A percentile compares a stretch with the other conserved stretches of the same genome.
phyloP scores from a whole-genome alignment of 2,329 filamentous ascomycete species.

The Xylaria hypoxylon region DNA sequence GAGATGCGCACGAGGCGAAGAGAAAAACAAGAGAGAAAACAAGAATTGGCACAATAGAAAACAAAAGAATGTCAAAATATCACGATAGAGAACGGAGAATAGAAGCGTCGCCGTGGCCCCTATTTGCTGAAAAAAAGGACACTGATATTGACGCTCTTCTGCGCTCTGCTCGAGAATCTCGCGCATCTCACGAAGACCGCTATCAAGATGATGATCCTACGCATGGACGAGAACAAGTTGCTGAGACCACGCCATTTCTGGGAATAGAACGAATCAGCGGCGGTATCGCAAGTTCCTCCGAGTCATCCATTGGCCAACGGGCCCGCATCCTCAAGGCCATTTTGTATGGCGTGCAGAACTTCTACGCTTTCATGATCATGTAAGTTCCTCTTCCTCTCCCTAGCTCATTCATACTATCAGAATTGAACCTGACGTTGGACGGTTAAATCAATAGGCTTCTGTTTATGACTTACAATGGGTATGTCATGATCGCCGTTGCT shows the following conservation, averaged over 20 bases:
- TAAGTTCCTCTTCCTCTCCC: conserved; percentile 63
- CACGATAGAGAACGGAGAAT: conserved; percentile 3
- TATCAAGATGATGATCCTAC: conserved; percentile 34
- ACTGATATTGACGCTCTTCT: conserved; percentile 36
- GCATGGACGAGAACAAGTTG: conserved; percentile 56
- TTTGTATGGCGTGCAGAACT: conserved; percentile 92
- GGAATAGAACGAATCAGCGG: conserved; percentile 78
- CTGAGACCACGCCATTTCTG: conserved; percentile 73
- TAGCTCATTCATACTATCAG: background rate
- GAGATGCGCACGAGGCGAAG: conserved; percentile 3
- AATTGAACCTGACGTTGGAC: background rate
- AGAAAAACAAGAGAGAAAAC: conserved; percentile 14
- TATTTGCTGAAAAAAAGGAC: conserved; percentile 20
- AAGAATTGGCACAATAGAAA: conserved; percentile 3
- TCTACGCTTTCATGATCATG: conserved; percentile 99
- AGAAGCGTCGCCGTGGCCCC: conserved; percentile 11
- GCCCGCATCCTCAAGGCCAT: conserved; percentile 82
- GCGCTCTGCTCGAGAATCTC: conserved; percentile 26
- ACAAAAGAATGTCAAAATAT: background rate
- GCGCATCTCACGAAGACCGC: conserved; percentile 33
- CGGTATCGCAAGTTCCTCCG: conserved; percentile 63
- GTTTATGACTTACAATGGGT: conserved; percentile 99
- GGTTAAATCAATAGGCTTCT: conserved; percentile 73
- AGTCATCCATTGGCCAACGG: conserved; percentile 64
- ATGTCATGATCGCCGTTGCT: conserved; percentile 93